Evolutionary conservation across 139 green algal species (phyloP).

Genomic region (Chlamydomonas sphaeroides): DNA sequence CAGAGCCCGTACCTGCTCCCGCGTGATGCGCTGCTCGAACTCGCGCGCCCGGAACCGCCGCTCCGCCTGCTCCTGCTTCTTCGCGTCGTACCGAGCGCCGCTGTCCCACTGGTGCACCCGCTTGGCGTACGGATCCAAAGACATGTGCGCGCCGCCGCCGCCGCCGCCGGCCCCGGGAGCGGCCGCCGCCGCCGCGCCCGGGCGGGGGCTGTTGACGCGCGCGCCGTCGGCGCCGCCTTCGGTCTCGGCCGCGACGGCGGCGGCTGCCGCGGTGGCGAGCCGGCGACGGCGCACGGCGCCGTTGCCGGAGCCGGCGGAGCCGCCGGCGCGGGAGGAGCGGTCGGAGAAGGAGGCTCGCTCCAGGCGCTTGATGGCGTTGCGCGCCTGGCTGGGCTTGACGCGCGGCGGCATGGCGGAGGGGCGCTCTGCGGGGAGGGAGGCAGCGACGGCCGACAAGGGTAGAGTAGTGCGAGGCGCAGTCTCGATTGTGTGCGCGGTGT

Average conservation of each 20-base stretch:
- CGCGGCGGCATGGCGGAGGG: constrained; percentile 18
- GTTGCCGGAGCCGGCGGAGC: neutral
- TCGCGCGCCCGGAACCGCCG: constrained; percentile 42
- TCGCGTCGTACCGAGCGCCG: constrained; percentile 44
- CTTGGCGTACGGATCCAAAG: neutral
- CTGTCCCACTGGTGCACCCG: constrained; percentile 48
- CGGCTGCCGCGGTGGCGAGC: neutral
- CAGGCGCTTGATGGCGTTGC: constrained; percentile 34
- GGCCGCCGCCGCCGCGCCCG: neutral
- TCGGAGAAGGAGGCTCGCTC: neutral
- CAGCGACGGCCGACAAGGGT: too few relatives aligned
- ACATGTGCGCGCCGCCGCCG: neutral
- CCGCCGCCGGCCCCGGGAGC: neutral
- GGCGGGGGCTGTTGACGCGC: neutral
- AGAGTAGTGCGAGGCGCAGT: too few relatives aligned
- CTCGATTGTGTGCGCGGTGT: too few relatives aligned
- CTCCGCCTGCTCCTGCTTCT: constrained; percentile 47
- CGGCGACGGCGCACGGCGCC: neutral
- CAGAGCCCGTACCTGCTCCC: constrained; percentile 52
- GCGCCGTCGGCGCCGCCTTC: neutral
- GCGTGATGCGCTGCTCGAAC: constrained; percentile 48
- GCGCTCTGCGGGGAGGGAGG: neutral
- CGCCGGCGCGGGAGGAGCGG: neutral
- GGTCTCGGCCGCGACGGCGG: neutral
- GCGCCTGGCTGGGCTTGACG: constrained; percentile 21